Base-by-base conservation (phyloP, 2,329 filamentous ascomycete genomes). In the Trichophyton equinum region DNA sequence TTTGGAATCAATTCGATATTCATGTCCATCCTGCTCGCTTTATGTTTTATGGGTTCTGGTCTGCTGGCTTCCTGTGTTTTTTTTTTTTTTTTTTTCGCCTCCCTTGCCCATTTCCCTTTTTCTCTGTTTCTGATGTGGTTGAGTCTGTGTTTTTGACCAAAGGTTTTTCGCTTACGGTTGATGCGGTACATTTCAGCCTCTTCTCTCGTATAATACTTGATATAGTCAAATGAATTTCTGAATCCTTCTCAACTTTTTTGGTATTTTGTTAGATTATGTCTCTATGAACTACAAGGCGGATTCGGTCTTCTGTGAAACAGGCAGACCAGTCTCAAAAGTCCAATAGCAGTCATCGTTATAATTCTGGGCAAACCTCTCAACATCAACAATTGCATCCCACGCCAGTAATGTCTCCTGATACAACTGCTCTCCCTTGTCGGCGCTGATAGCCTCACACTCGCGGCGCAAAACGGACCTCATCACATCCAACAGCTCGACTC, bases 401-500 rank as follows among this genome's bases (percentile, higher is more conserved):
- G 33, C 33, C 9, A 11, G 2, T 11, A 36, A 36, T 36, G 33
- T 36, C 33, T 36, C 3, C 33, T 36, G 33, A 36, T 36, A 36
- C 33, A 36, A 11, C 33, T 36, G 33, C 62, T 63, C 62, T 57
- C 47, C 57, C 40, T 27, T 44, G 59, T 60, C 40, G 2, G n/a
- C 36, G 22, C 15, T 30, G 18, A 27, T 18, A 62, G 56, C 55
- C 62, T 62, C 53, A 46, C 62, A 65, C 59, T 64, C 63, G n/a
- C 55, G 38, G 57, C 57, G 62, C 57, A 64, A 36, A 62, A 65
- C 64, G 60, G 60, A 61, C 62, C 62, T 63, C 55, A 65, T 49
- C 20, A 64, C 53, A 60, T 64, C 64, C 47, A 65, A 63, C 30
- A 65, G 25, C 57, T 64, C 63, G 42, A 20, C 61, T 53, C 60